Evolutionary conservation across 768 basidiomycete species (phyloP).

Genomic region (Calocera cornea): DNA sequence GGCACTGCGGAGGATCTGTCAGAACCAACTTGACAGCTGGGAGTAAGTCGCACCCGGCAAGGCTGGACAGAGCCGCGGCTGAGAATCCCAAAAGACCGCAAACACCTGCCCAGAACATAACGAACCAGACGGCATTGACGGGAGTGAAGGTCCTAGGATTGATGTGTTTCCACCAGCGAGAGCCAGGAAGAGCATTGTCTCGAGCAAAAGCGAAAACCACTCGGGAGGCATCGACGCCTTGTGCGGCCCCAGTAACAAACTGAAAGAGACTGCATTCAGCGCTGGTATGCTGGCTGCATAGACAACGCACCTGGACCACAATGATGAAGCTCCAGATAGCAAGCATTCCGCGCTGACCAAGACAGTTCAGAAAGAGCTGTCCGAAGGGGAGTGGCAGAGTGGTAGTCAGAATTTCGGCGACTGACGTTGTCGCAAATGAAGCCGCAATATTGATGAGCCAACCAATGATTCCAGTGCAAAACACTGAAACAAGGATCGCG

Average conservation of each 20-base stretch:
- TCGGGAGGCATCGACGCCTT: slow-evolving; percentile 60
- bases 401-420: slow-evolving; percentile 36
- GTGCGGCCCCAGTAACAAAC: slow-evolving; percentile 63
- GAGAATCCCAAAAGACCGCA: slow-evolving; percentile 58
- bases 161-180: slow-evolving; percentile 53
- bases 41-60: slow-evolving; percentile 41
- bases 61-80: slow-evolving; percentile 44
- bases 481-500: slow-evolving; percentile 53
- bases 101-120: slow-evolving; percentile 41
- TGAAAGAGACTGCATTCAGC: slow-evolving; percentile 16
- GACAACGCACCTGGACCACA: slow-evolving; percentile 37
- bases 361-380: slow-evolving; percentile 49
- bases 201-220: slow-evolving; percentile 64
- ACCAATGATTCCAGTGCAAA: slow-evolving; percentile 42
- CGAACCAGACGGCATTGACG: slow-evolving; percentile 64
- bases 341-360: slow-evolving; percentile 60
- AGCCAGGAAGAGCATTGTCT: slow-evolving; percentile 61
- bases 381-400: slow-evolving; percentile 54
- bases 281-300: not conserved
- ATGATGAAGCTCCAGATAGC: slow-evolving; percentile 58
- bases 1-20: slow-evolving; percentile 30
- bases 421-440: slow-evolving; percentile 48
- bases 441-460: slow-evolving; percentile 54
- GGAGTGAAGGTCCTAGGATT: slow-evolving; percentile 50
- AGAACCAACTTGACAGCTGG: not conserved